Evolutionary conservation across 2,329 filamentous ascomycete species (phyloP).

Genomic region (Pestalotiopsis sp.): DNA sequence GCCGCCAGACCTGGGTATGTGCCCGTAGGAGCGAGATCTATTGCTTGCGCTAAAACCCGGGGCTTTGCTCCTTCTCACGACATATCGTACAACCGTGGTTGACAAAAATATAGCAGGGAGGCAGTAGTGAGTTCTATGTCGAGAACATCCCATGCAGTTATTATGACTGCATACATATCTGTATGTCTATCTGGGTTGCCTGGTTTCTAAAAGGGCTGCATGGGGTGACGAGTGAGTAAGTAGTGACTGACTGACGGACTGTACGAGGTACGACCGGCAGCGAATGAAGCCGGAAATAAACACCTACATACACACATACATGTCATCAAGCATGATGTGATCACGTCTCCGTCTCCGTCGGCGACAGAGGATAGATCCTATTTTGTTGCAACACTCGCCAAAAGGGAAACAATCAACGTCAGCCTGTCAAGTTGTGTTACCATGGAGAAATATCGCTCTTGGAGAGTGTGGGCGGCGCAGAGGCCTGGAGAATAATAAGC

Average conservation of each 20-base stretch:
- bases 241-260: background rate
- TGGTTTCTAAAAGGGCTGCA: background rate
- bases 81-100: background rate
- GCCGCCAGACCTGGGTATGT: background rate
- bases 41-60: background rate
- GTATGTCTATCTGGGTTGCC: background rate
- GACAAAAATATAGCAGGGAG: background rate
- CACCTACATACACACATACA: background rate
- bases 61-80: background rate
- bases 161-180: background rate
- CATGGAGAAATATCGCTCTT: background rate
- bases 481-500: slow-evolving; percentile 11
- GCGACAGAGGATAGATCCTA: background rate
- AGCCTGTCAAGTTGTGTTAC: slow-evolving; percentile 15
- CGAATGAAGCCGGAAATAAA: background rate
- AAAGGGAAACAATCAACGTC: slow-evolving; percentile 7
- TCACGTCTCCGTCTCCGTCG: background rate
- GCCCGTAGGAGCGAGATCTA: background rate
- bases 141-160: slow-evolving; percentile 7
- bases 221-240: background rate
- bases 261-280: background rate
- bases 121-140: background rate
- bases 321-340: background rate
- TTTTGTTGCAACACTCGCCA: background rate
- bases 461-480: slow-evolving; percentile 4